These are phyloP conservation scores for Obba rivulosa DNA, from an alignment of 768 basidiomycete genomes.

Conservation along the genomic window DNA sequence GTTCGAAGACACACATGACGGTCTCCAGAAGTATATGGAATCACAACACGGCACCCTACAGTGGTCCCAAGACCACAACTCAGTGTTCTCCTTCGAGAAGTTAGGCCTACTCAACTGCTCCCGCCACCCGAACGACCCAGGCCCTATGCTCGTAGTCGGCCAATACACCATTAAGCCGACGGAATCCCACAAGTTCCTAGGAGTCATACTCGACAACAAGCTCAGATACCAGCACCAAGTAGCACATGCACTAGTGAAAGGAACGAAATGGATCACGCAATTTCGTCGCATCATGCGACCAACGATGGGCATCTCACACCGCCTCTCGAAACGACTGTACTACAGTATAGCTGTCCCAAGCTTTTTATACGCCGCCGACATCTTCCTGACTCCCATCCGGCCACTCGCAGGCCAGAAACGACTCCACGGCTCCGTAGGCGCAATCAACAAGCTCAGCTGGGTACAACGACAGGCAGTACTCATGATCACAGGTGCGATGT, in stretches of 20 bases:
- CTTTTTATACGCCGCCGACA: conserved; percentile 25
- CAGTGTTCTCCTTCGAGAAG: too few species aligned
- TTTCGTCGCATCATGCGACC: conserved; percentile 17
- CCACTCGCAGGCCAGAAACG: neutral
- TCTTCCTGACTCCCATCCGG: conserved; percentile 2
- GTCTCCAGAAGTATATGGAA: conserved; percentile 9
- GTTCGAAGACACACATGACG: conserved; percentile 1
- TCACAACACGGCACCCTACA: conserved; percentile 18
- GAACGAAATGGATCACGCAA: conserved; percentile 15
- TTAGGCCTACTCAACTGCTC: too few species aligned
- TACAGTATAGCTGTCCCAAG: conserved; percentile 21
- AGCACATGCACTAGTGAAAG: conserved; percentile 18
- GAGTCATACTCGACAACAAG: conserved; percentile 25
- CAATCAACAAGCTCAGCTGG: conserved; percentile 5
- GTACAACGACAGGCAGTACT: conserved; percentile 20
- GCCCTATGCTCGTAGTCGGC: conserved; percentile 10
- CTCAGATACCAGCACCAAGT: conserved; percentile 21
- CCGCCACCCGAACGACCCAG: neutral
- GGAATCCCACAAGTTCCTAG: conserved; percentile 23
- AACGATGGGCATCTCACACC: conserved; percentile 14
- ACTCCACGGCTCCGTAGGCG: conserved; percentile 1
- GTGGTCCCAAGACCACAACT: conserved; percentile 25
- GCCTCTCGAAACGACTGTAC: conserved; percentile 20
- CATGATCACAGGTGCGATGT: conserved; percentile 18
- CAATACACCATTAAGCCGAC: conserved; percentile 14